Evolutionary conservation across 352 stramenopile genomes (phyloP).

Genomic region (Pythium utonaiense): DNA sequence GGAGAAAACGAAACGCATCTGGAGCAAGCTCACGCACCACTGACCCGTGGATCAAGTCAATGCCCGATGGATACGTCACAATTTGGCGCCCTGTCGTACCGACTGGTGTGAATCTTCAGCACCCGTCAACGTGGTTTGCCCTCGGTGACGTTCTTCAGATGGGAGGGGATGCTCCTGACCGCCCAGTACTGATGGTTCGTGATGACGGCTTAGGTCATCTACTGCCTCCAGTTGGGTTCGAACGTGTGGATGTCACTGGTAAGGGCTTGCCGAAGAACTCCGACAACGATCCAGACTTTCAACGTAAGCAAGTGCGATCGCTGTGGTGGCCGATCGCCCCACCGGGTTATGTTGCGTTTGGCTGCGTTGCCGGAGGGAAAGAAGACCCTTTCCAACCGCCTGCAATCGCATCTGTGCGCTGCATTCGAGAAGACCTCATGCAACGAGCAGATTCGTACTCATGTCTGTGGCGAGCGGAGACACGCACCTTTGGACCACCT

Average conservation of each 20-base stretch:
- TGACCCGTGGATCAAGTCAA: conserved; percentile 38
- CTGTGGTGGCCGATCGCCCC: conserved; percentile 84
- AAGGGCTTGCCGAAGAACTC: conserved; percentile 80
- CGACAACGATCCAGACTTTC: conserved; percentile 64
- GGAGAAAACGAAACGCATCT: conserved; percentile 39
- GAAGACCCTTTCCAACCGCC: conserved; percentile 76
- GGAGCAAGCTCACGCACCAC: neutral
- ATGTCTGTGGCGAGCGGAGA: conserved; percentile 60
- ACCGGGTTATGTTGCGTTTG: conserved; percentile 68
- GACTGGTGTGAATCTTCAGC: conserved; percentile 30
- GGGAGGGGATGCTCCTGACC: conserved; percentile 51
- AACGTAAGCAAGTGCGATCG: conserved; percentile 79
- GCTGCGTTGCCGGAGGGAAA: conserved; percentile 76
- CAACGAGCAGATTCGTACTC: conserved; percentile 53
- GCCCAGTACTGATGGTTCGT: conserved; percentile 53
- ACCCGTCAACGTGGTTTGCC: conserved; percentile 52
- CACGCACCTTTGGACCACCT: conserved; percentile 27
- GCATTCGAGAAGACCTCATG: conserved; percentile 76
- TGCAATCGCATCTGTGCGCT: conserved; percentile 43
- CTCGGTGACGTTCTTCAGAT: conserved; percentile 70
- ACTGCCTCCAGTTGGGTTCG: conserved; percentile 63
- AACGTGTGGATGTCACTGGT: conserved; percentile 78
- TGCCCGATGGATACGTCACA: conserved; percentile 54
- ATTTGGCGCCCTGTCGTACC: conserved; percentile 70
- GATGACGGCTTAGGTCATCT: conserved; percentile 53